phyloP scores from a whole-genome alignment of 208 protist species.

The Naegleria gruberi region DNA sequence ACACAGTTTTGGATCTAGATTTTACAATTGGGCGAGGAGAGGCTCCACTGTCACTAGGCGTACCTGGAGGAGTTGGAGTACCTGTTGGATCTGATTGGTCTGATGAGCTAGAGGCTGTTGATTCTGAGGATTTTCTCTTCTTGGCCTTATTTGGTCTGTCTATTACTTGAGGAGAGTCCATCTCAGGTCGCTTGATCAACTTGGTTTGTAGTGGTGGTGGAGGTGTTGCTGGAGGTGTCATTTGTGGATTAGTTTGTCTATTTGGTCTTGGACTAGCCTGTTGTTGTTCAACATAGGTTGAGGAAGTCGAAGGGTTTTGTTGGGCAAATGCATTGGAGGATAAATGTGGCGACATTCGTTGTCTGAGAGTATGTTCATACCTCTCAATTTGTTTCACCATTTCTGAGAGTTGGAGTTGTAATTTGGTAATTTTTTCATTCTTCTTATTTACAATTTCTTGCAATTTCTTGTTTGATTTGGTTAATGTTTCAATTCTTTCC shows the following conservation, averaged over 20 bases:
- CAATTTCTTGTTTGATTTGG: neutral
- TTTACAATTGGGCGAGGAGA: neutral
- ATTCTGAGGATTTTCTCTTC: too few species aligned
- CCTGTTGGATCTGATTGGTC: too few species aligned
- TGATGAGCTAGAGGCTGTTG: neutral
- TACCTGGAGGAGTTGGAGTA: neutral
- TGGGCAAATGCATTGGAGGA: neutral
- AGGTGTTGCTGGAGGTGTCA: too few species aligned
- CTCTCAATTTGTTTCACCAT: neutral
- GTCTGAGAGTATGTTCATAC: neutral
- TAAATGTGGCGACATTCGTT: neutral
- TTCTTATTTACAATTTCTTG: neutral
- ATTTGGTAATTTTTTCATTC: neutral
- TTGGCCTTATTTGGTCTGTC: too few species aligned
- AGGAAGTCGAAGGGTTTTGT: neutral
- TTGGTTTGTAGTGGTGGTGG: too few species aligned
- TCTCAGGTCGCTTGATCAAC: too few species aligned
- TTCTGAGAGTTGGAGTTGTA: neutral
- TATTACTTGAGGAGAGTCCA: too few species aligned
- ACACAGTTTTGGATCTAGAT: neutral
- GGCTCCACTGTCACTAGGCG: neutral
- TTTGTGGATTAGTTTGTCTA: too few species aligned
- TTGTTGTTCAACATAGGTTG: too few species aligned
- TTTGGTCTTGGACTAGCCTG: too few species aligned
- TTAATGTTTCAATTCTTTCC: neutral